Evolutionary conservation across 2,329 filamentous ascomycete species (phyloP), one percentile per base, ranked within the genome.

Genomic region (Chaetomium olivaceum): DNA sequence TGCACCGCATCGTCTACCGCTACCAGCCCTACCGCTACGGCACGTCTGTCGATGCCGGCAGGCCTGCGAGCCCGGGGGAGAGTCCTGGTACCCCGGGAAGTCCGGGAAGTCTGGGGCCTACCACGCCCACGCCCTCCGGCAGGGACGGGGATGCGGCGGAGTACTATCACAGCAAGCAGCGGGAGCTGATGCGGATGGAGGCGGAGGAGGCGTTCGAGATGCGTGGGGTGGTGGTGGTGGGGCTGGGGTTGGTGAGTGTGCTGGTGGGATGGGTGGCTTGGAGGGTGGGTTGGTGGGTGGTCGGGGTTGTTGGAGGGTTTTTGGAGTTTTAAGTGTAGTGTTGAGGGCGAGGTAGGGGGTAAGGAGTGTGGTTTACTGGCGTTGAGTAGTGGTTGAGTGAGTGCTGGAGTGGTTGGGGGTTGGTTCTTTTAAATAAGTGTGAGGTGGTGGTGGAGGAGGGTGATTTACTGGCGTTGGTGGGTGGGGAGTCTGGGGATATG

Each of bases 181-280:
- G 83, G 66, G 86, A 87, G 73, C 78, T 91, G 61, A 82, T 88
- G 72, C 83, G 78, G 73, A 79, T 88, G 80, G 86, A 91, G 74
- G 81, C 87, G 19, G 80, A 80, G 3, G 87, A 90, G 72, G 88
- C 88, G 3, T 87, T 91, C 68, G 82, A 84, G 73, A 79, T 89
- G 74, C 81, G 86, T 27, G 77, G 79, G 12, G 78, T 77, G 23
- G 81, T 90, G n/a, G 76, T 89, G 27, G 73, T 82, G 4, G 78
- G 76, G 1, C 73, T 90, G 71, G 78, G 77, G 9, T 72, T 81
- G 21, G 69, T 78, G 31, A 70, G 73, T 4, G 70, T 78, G 19
- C 70, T 70, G 6, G 69, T 71, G 4, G 27, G 72, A 1, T 79
- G 76, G 76, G 73, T 62, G 5, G 62, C 66, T 2, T 78, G 73